A percentile compares a stretch with the other conserved stretches of the same genome.
Evolutionary conservation across 2,329 filamentous ascomycete genomes (phyloP).

Genomic region (Cytospora schulzeri): DNA sequence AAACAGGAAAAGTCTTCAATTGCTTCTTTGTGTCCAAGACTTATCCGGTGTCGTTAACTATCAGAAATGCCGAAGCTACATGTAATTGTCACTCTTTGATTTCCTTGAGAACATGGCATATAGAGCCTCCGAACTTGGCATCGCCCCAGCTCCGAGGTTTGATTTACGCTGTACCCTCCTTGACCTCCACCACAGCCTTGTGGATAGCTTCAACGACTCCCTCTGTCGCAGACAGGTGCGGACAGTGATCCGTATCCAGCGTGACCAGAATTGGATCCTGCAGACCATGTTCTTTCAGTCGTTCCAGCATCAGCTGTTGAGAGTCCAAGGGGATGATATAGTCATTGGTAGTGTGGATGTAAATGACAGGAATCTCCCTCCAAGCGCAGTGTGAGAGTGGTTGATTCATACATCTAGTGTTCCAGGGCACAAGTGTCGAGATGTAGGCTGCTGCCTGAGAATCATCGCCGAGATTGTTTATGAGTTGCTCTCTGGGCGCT

Average conservation of each 20-base stretch:
- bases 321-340: slow-evolving; percentile 2
- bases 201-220: slow-evolving; percentile 21
- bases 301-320: slow-evolving; percentile 18
- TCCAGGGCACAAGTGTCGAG: not conserved
- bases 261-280: not conserved
- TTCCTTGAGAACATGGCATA: too few relatives aligned
- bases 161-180: too few relatives aligned
- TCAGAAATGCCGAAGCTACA: too few relatives aligned
- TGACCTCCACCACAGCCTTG: slow-evolving; percentile 13
- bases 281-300: slow-evolving; percentile 6
- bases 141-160: too few relatives aligned
- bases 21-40: too few relatives aligned
- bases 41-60: too few relatives aligned
- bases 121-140: too few relatives aligned
- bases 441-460: slow-evolving; percentile 1
- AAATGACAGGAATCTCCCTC: slow-evolving; percentile 16
- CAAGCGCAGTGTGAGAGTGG: slow-evolving; percentile 15
- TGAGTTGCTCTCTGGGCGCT: not conserved
- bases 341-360: slow-evolving; percentile 22
- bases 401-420: not conserved
- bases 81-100: too few relatives aligned
- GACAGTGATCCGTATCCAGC: slow-evolving; percentile 22
- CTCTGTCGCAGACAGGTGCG: slow-evolving; percentile 16
- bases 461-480: slow-evolving; percentile 1
- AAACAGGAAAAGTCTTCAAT: too few relatives aligned